A percentile compares a stretch with the other conserved stretches of the same genome.
phyloP scores from a whole-genome alignment of 2,329 filamentous ascomycete genomes.

The Neospermospora avenae region DNA sequence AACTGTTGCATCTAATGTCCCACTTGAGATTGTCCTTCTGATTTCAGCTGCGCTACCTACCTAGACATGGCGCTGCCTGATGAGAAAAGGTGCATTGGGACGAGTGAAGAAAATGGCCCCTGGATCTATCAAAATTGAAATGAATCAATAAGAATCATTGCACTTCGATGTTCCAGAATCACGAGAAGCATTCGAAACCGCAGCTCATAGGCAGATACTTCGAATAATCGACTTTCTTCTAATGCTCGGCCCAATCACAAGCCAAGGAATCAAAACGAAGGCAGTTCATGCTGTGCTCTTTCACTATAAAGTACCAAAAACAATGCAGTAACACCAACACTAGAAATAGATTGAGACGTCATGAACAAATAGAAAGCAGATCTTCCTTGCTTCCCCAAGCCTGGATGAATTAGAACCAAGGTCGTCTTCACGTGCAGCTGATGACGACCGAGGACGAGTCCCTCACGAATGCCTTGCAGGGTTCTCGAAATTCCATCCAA shows the following conservation, averaged over 20 bases:
- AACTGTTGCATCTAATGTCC: background rate
- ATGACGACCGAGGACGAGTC: slow-evolving; percentile 6
- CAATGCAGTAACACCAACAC: background rate
- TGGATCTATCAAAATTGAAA: too few relatives aligned
- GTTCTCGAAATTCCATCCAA: slow-evolving; percentile 6
- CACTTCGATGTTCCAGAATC: too few relatives aligned
- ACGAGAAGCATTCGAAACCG: too few relatives aligned
- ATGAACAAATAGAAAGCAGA: background rate
- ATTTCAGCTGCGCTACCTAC: background rate
- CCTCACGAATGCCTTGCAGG: slow-evolving; percentile 3
- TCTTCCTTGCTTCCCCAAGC: background rate
- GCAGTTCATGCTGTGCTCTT: background rate
- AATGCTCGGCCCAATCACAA: background rate
- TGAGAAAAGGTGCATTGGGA: too few relatives aligned
- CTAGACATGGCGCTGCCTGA: too few relatives aligned
- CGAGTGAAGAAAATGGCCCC: too few relatives aligned
- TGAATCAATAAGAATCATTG: too few relatives aligned
- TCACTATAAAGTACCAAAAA: background rate
- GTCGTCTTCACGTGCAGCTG: slow-evolving; percentile 13
- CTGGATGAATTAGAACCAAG: background rate
- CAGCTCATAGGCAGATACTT: too few relatives aligned
- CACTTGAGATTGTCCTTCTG: background rate
- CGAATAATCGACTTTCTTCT: too few relatives aligned
- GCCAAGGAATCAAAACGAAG: background rate
- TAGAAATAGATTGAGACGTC: background rate